Conservation (phyloP, 257 asterid genomes). For the Przewalskia tangutica region DNA sequence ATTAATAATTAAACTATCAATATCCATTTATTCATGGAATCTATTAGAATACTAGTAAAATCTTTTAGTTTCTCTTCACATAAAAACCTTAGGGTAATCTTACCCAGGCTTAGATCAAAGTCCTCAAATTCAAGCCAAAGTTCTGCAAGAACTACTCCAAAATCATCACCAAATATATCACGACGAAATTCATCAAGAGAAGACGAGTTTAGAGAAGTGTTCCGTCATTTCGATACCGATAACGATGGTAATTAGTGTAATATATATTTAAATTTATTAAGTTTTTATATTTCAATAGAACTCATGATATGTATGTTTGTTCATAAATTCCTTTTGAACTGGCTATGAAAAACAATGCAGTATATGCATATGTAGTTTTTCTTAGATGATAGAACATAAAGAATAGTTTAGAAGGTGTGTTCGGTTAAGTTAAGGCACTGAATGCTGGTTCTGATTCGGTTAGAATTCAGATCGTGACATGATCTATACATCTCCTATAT, state of each 20-base stretch:
- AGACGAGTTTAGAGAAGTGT: slow-evolving; percentile 40
- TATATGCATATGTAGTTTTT: not conserved
- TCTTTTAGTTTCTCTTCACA: slow-evolving; percentile 26
- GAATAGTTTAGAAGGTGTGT: too few species aligned
- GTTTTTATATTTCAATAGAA: not conserved
- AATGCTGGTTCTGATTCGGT: too few species aligned
- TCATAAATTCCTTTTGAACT: not conserved
- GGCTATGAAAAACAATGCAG: not conserved
- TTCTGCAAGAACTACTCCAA: slow-evolving; percentile 22
- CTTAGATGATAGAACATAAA: not conserved
- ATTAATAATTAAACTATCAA: not conserved
- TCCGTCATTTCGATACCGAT: slow-evolving; percentile 47
- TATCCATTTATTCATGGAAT: slow-evolving; percentile 12
- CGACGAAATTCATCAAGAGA: slow-evolving; percentile 16
- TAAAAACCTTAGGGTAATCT: slow-evolving; percentile 10
- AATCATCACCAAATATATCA: slow-evolving; percentile 13
- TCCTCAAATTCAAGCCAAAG: slow-evolving; percentile 10
- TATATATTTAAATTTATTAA: not conserved
- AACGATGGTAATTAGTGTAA: slow-evolving; percentile 11
- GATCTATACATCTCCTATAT: not conserved
- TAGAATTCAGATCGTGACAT: not conserved
- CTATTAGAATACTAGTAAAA: slow-evolving; percentile 6
- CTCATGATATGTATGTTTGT: not conserved
- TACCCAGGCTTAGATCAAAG: slow-evolving; percentile 14
- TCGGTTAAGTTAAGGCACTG: too few species aligned